Percentiles rank a stretch among this genome's conserved stretches.
Evolutionary conservation across 495 filamentous ascomycete genomes (phyloP).

Genomic region (Aspergillus conjunctus): DNA sequence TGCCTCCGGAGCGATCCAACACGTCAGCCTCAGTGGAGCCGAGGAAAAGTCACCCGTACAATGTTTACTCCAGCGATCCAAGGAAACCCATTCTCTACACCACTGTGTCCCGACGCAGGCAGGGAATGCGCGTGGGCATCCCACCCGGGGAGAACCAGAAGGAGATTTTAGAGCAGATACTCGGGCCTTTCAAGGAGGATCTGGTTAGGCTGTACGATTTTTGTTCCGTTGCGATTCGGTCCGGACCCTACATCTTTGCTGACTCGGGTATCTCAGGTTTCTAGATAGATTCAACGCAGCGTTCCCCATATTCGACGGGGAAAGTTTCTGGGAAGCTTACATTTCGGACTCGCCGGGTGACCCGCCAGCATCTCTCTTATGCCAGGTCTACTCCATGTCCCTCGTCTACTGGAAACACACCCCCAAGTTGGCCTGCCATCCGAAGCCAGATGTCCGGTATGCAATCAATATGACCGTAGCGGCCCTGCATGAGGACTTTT

Average conservation of each 20-base stretch:
- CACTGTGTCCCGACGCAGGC: constrained; percentile 48
- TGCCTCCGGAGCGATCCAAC: constrained; percentile 46
- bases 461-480: constrained; percentile 55
- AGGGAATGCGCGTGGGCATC: constrained; percentile 49
- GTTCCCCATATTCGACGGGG: constrained; percentile 57
- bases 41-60: constrained; percentile 45
- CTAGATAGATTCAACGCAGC: constrained; percentile 54
- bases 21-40: constrained; percentile 43
- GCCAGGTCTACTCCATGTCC: constrained; percentile 55
- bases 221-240: constrained; percentile 1
- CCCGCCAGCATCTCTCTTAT: constrained; percentile 54
- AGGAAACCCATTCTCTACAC: constrained; percentile 52
- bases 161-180: constrained; percentile 56
- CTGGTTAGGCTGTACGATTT: constrained; percentile 51
- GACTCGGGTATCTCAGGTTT: constrained; percentile 37
- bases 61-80: constrained; percentile 52
- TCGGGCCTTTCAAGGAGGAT: constrained; percentile 54
- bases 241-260: constrained; percentile 6
- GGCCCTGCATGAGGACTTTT: constrained; percentile 54
- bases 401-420: constrained; percentile 54
- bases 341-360: constrained; percentile 43
- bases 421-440: constrained; percentile 46
- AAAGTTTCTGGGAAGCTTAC: constrained; percentile 49
- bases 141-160: constrained; percentile 55
- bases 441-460: constrained; percentile 53